Base-by-base conservation (phyloP, 2,329 filamentous ascomycete genomes). In the Epichloe elymi region DNA sequence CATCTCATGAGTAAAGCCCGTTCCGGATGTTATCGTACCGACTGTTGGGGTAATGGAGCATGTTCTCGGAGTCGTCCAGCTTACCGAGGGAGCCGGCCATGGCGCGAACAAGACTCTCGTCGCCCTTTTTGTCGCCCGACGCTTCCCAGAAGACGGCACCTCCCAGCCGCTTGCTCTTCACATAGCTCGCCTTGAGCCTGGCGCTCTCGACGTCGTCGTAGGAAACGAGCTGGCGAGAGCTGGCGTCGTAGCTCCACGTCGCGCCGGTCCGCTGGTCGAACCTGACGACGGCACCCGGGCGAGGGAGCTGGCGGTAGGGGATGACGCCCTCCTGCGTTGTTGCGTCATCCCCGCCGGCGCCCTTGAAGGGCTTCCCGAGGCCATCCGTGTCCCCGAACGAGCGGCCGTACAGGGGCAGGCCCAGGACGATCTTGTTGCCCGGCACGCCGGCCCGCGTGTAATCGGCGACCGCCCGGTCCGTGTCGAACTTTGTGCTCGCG, bases 101-200 rank as follows among this genome's bases (percentile, higher is more conserved):
- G 7, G 74, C 74, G 17, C 67, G 63, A 19, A 86, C 78, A 55
- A 93, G 67, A 58, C 84, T 88, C 19, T 59, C 55, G 1, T 59
- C 61, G 35, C 71, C 75, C 55, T 58, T 56, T 56, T 65, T 70
- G 60, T 94, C 88, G 12, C 80, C 82, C 56, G 79, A 85, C 10
- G 80, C 83, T 66, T 94, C 87, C 88, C 88, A 95, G 76, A 85
- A 94, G 73, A 93, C 86, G 0, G 79, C 82, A 12, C 88, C 88
- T 1, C 85, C 87, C 1, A 94, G 74, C 0, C 76, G 70, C 49
- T 73, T 71, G 20, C 69, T 59, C 57, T 71, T 68, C 56, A 93
- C 73, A 60, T 83, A 93, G 8, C 70, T 62, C 0, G 76, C 76
- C 70, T 93, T 94, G 56, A 69, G 61, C 30, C 63, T 63, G 0